These are phyloP conservation scores for Zychaea mexicana DNA, from an alignment of 371 early-diverging fungal species.

Conservation along the genomic window DNA sequence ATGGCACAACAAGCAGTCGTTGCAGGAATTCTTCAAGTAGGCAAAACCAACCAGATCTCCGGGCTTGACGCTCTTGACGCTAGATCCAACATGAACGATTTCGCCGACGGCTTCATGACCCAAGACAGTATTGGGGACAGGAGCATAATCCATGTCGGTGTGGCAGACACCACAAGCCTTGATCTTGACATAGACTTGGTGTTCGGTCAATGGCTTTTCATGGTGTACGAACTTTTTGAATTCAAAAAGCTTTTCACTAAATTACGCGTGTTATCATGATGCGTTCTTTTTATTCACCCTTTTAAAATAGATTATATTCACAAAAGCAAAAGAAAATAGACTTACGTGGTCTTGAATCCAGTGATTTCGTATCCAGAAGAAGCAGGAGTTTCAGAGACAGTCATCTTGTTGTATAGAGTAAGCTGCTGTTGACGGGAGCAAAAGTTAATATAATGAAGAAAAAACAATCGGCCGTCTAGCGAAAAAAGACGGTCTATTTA, in stretches of 20 bases:
- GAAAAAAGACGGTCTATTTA: background rate
- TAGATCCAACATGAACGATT: slow-evolving; percentile 40
- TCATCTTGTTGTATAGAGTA: background rate
- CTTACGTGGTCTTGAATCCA: slow-evolving; percentile 18
- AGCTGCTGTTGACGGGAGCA: background rate
- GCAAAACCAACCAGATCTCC: slow-evolving; percentile 58
- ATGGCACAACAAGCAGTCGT: slow-evolving; percentile 41
- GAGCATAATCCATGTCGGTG: slow-evolving; percentile 43
- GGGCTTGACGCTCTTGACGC: slow-evolving; percentile 41
- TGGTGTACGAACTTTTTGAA: slow-evolving; percentile 22
- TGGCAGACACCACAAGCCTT: slow-evolving; percentile 59
- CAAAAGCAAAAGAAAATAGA: background rate
- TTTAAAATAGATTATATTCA: background rate
- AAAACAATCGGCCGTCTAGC: background rate
- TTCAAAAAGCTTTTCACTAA: slow-evolving; percentile 11
- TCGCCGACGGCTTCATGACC: slow-evolving; percentile 59
- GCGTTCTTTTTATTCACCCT: background rate
- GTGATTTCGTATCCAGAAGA: slow-evolving; percentile 13
- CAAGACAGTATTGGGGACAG: slow-evolving; percentile 24
- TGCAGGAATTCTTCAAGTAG: slow-evolving; percentile 46
- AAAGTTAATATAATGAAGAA: background rate
- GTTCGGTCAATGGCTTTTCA: slow-evolving; percentile 11
- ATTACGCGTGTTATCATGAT: background rate
- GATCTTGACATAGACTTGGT: slow-evolving; percentile 44
- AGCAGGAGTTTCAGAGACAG: background rate